A percentile compares a stretch with the other conserved stretches of the same genome.
Evolutionary conservation across 2,329 filamentous ascomycete species (phyloP).

Genomic region (Xenoacremonium recifei): DNA sequence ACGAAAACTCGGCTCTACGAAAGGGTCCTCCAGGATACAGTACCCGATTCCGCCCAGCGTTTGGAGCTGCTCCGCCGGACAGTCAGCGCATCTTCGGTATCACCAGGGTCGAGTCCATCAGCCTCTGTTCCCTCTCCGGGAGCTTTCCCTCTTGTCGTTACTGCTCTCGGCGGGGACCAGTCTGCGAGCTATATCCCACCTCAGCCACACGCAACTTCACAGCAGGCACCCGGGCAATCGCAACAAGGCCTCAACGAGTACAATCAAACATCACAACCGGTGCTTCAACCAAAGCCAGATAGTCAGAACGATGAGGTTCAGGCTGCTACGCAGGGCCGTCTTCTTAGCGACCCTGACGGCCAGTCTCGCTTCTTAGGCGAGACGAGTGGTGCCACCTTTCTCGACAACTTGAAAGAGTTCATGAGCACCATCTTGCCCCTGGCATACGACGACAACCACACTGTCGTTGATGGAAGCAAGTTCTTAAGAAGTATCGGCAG

Average conservation of each 20-base stretch:
- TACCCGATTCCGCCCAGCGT: constrained; percentile 35
- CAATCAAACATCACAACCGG: background rate
- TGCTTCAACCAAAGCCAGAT: background rate
- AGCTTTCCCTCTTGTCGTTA: background rate
- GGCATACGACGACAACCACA: constrained; percentile 23
- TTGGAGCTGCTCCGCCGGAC: constrained; percentile 31
- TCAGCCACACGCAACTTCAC: background rate
- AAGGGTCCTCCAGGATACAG: constrained; percentile 34
- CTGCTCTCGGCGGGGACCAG: background rate
- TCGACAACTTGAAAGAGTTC: constrained; percentile 48
- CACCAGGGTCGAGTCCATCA: constrained; percentile 1
- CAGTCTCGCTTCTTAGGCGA: constrained; percentile 46
- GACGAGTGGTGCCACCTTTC: constrained; percentile 49
- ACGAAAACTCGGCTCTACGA: constrained; percentile 40
- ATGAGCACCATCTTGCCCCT: constrained; percentile 40
- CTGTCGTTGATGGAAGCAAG: constrained; percentile 19
- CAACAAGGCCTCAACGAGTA: background rate
- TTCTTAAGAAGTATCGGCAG: constrained; percentile 43
- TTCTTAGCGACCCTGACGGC: constrained; percentile 44
- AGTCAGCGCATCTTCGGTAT: constrained; percentile 19
- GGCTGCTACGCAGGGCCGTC: constrained; percentile 34
- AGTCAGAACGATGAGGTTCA: constrained; percentile 23
- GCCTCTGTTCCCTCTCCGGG: background rate
- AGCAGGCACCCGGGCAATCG: background rate
- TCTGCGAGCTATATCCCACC: background rate